Percentiles rank a stretch among this genome's conserved stretches.
Conservation (phyloP, 2,329 filamentous ascomycete genomes). For the Ceratocystis alfenasii region DNA sequence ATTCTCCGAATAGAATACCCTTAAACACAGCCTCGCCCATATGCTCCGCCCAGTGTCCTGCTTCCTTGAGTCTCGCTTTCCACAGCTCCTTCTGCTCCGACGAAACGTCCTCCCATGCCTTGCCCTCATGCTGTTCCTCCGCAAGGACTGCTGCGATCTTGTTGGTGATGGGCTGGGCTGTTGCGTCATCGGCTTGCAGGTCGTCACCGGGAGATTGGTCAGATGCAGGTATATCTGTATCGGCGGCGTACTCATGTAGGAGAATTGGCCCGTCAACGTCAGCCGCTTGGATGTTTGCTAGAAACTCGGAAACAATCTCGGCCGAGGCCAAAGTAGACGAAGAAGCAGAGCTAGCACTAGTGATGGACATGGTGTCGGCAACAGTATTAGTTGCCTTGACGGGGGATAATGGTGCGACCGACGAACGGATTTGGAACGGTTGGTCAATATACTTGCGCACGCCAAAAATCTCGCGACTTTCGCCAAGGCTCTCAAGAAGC, state of each 20-base stretch:
- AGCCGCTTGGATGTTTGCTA: constrained; percentile 15
- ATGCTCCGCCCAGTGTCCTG: constrained; percentile 66
- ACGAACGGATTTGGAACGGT: constrained; percentile 16
- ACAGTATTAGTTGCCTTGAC: constrained; percentile 10
- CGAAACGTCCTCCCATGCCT: constrained; percentile 59
- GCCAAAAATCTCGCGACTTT: constrained; percentile 41
- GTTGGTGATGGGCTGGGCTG: background rate
- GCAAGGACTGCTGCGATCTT: constrained; percentile 33
- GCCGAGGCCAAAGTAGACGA: constrained; percentile 1
- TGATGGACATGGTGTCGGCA: background rate
- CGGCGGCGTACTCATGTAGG: constrained; percentile 10
- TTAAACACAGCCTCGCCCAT: constrained; percentile 68
- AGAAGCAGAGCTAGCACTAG: background rate
- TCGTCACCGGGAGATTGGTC: background rate
- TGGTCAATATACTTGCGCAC: constrained; percentile 20
- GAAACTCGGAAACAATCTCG: constrained; percentile 16
- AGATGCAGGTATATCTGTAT: background rate
- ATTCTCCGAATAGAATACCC: constrained; percentile 64
- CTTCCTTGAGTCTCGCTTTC: constrained; percentile 55
- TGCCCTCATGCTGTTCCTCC: constrained; percentile 41
- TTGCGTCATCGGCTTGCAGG: background rate
- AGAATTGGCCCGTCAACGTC: constrained; percentile 15
- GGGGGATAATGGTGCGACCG: constrained; percentile 17
- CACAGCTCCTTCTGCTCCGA: constrained; percentile 52
- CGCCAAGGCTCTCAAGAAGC: constrained; percentile 51